Evolutionary conservation across 805 yeast species (phyloP).

Genomic region (Danielia reshetovae): DNA sequence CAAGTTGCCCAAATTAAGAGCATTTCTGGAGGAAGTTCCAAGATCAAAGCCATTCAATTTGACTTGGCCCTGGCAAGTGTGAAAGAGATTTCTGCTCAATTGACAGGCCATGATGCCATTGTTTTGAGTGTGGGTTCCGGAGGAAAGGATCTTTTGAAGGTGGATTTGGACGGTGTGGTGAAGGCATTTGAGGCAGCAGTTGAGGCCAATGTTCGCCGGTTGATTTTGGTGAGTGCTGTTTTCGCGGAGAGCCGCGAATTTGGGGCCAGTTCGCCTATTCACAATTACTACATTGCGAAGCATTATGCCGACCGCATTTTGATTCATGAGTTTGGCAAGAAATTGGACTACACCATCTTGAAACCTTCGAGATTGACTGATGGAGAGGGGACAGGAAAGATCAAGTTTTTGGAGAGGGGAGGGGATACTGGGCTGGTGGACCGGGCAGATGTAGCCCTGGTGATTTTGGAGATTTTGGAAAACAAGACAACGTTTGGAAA

Average conservation of each 20-base stretch:
- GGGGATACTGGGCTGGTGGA: slow-evolving; percentile 25
- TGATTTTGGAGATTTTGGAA: slow-evolving; percentile 35
- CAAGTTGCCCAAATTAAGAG: slow-evolving; percentile 39
- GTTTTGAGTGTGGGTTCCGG: slow-evolving; percentile 63
- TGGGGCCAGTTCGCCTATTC: slow-evolving; percentile 25
- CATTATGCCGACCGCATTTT: slow-evolving; percentile 52
- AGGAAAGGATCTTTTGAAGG: slow-evolving; percentile 48
- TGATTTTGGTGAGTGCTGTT: slow-evolving; percentile 53
- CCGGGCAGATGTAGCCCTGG: slow-evolving; percentile 56
- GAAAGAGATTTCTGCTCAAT: slow-evolving; percentile 28
- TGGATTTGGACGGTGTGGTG: slow-evolving; percentile 63
- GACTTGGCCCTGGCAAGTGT: slow-evolving; percentile 35
- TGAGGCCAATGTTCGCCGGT: slow-evolving; percentile 39
- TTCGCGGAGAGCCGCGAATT: slow-evolving; percentile 48
- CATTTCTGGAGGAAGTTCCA: slow-evolving; percentile 27
- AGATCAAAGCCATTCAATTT: slow-evolving; percentile 32
- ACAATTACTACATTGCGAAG: slow-evolving; percentile 57
- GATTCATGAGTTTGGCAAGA: slow-evolving; percentile 31
- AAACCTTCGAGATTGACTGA: slow-evolving; percentile 49
- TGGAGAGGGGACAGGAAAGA: slow-evolving; percentile 40
- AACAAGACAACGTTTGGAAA: slow-evolving; percentile 37
- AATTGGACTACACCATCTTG: slow-evolving; percentile 53
- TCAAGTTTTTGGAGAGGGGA: slow-evolving; percentile 26
- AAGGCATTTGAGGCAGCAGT: slow-evolving; percentile 54
- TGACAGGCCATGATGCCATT: slow-evolving; percentile 51